Conservation (phyloP, 1,139 yeast species). For the Geotrichum carabidarum region DNA sequence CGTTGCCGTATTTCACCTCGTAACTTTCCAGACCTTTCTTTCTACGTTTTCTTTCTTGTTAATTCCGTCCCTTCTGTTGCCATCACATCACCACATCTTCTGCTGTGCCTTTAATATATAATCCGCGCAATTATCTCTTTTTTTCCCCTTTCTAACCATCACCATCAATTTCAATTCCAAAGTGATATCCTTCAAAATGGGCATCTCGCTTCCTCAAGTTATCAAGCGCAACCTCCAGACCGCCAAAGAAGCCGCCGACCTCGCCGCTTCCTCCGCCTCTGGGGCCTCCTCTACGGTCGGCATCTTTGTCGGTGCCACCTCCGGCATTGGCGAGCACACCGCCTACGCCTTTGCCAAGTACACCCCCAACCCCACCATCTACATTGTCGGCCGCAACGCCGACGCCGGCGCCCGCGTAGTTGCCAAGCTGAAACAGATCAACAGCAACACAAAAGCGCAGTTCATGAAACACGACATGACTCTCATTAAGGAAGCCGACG, state of each 20-base stretch:
- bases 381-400: conserved; percentile 34
- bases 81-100: not conserved
- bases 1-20: too few relatives aligned
- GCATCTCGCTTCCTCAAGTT: conserved; percentile 5
- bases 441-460: conserved; percentile 24
- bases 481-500: conserved; percentile 28
- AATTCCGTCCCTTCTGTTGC: not conserved
- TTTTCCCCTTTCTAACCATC: not conserved
- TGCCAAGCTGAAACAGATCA: conserved; percentile 26
- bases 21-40: too few relatives aligned
- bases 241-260: conserved; percentile 3
- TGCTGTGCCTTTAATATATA: not conserved
- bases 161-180: not conserved
- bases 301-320: conserved; percentile 36
- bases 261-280: not conserved
- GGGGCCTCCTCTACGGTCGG: conserved; percentile 26
- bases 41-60: not conserved
- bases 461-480: conserved; percentile 31
- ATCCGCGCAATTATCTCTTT: too few relatives aligned
- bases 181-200: not conserved
- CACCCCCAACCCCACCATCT: conserved; percentile 29
- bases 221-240: conserved; percentile 14
- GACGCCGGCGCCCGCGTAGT: conserved; percentile 28
- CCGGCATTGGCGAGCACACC: conserved; percentile 34
- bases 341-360: conserved; percentile 32